These are phyloP conservation scores for Dactylellina drechsleri DNA, from an alignment of 2,329 filamentous ascomycete species.

Conservation along the genomic window DNA sequence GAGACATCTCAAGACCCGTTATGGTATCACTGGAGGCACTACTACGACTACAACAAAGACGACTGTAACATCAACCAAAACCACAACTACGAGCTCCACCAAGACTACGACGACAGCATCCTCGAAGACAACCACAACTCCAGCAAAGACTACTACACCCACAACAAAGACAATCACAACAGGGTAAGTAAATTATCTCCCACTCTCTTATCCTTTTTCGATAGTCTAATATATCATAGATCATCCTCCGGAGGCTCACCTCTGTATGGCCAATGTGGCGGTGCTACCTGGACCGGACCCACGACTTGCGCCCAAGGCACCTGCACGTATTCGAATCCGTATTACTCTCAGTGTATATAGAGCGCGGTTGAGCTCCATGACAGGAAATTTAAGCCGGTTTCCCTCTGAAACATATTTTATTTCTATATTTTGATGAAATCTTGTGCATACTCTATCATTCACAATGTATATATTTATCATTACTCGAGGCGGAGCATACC, in stretches of 20 bases:
- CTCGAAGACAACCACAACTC: conserved; percentile 5
- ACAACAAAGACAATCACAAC: conserved; percentile 26
- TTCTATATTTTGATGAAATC: too few species aligned
- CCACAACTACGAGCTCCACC: conserved; percentile 15
- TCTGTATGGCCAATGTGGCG: conserved; percentile 57
- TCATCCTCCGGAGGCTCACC: conserved; percentile 43
- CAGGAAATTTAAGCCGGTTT: neutral
- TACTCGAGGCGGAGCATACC: too few species aligned
- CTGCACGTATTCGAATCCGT: conserved; percentile 58
- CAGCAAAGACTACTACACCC: conserved; percentile 12
- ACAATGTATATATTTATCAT: too few species aligned
- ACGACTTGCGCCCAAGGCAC: conserved; percentile 59
- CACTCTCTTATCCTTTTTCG: neutral
- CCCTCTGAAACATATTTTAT: too few species aligned
- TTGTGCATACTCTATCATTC: too few species aligned
- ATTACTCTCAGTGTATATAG: conserved; percentile 58
- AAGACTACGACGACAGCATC: conserved; percentile 26
- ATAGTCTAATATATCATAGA: conserved; percentile 3
- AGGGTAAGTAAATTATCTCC: conserved; percentile 3
- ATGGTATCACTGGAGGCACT: conserved; percentile 19
- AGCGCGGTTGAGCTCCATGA: neutral
- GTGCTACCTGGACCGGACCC: conserved; percentile 58
- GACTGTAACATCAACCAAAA: conserved; percentile 14
- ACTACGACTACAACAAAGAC: conserved; percentile 23
- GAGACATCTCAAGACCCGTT: conserved; percentile 59